Evolutionary conservation across 208 protist genomes (phyloP).

Genomic region (Leishmania guyanensis): DNA sequence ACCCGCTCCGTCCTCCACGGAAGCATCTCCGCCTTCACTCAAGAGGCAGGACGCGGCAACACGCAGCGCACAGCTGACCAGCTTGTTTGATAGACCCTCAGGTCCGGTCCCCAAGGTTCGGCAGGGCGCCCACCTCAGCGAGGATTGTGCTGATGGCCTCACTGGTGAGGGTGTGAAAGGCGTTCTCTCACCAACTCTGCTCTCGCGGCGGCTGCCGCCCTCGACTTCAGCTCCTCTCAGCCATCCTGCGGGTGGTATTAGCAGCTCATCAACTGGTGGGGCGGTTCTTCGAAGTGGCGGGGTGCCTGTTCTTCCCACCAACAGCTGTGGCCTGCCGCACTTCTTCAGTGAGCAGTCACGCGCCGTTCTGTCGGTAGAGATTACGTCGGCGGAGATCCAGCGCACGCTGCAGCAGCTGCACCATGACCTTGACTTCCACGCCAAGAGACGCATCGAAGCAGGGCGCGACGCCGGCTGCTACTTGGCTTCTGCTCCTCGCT

Average conservation of each 20-base stretch:
- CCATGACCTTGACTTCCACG: neutral
- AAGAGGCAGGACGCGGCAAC: conserved; percentile 4
- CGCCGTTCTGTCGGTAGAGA: conserved; percentile 31
- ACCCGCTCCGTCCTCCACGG: neutral
- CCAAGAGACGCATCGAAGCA: conserved; percentile 8
- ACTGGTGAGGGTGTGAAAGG: neutral
- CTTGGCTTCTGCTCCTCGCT: neutral
- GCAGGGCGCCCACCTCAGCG: too few relatives aligned
- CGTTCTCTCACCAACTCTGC: neutral
- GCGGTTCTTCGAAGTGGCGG: conserved; percentile 29
- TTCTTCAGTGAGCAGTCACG: conserved; percentile 57
- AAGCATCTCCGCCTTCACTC: neutral
- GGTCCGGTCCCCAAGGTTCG: conserved; percentile 5
- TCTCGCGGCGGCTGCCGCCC: neutral
- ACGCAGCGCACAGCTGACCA: conserved; percentile 19
- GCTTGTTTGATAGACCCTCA: conserved; percentile 18
- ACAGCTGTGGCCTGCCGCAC: conserved; percentile 43
- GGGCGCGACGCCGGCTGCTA: neutral
- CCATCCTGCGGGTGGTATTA: neutral
- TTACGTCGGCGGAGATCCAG: conserved; percentile 25
- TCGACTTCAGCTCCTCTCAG: neutral
- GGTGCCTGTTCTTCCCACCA: conserved; percentile 33
- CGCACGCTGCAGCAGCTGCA: neutral
- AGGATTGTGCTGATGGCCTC: neutral
- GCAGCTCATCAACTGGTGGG: conserved; percentile 8